Base-by-base conservation (phyloP, 371 early-diverging fungal species). In the Phascolomyces articulosus region DNA sequence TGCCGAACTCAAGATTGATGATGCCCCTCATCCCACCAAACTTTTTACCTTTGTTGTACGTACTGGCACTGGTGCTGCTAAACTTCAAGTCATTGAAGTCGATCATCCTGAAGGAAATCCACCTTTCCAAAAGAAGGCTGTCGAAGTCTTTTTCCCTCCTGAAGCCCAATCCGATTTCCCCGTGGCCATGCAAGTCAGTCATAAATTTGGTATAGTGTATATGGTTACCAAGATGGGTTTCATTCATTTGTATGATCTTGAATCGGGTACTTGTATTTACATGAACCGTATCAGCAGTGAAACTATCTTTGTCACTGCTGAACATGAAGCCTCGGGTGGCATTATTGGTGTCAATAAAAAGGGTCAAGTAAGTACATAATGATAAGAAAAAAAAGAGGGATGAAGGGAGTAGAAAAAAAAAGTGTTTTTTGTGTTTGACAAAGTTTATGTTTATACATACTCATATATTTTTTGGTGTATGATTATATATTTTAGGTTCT, bases 211-310 rank as follows among this genome's bases (percentile, higher is more conserved):
- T 65, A 85, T 98, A 55, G 92, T 97, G 61, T 98, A 88, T 75
- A 77, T 98, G 65, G 93, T 98, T 54, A 98, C 98, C 65, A 97
- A 97, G 84, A 94, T 89, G 72, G 98, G 98, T 11, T 98, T 93
- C 71, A 91, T 98, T 62, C 98, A 98, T 71, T 80, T 98, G 27
- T 97, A 95, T 78, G 97, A 97, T 70, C 81, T 98, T 48, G 97
- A 96, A 74, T 85, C 93, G 7, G 98, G 95, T 31, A 88, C 90
- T 15, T 94, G 95, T 77, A 91, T 98, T 58, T 98, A 93, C 78
- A 95, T 94, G 91, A 97, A 97, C 78, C 89, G 98, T 63, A 96
- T 98, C 71, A 93, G 93, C 68, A 93, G 93, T 41, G 98, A 97
- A 63, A 96, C 98, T 28, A 93, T 98, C 62, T 98, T 98, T 84